Percentiles rank a stretch among this genome's conserved stretches.
Evolutionary conservation across 768 basidiomycete genomes (phyloP).

Genomic region (Hortiboletus campestris): DNA sequence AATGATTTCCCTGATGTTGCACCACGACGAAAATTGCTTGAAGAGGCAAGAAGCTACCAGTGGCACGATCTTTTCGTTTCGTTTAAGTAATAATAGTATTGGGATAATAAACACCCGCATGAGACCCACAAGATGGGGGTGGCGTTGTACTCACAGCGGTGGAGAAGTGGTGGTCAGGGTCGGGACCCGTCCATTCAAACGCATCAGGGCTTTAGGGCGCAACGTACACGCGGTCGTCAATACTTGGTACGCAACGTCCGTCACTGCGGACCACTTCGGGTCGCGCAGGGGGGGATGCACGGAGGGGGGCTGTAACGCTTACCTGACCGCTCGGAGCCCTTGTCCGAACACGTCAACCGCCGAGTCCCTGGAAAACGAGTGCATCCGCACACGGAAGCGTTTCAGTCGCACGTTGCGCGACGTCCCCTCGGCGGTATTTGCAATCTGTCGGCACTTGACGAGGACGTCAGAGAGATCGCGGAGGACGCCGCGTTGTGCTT

Average conservation of each 20-base stretch:
- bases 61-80: slow-evolving; percentile 23
- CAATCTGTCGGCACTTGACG: slow-evolving; percentile 20
- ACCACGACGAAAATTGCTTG: slow-evolving; percentile 35
- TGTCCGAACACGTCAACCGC: slow-evolving; percentile 30
- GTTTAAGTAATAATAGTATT: background rate
- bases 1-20: slow-evolving; percentile 43
- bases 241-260: background rate
- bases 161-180: slow-evolving; percentile 61
- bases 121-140: background rate
- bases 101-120: background rate
- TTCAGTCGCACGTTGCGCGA: slow-evolving; percentile 23
- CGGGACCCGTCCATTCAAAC: slow-evolving; percentile 60
- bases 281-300: background rate
- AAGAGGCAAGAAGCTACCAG: slow-evolving; percentile 25
- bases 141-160: slow-evolving; percentile 45
- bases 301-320: slow-evolving; percentile 11
- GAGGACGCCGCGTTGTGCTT: slow-evolving; percentile 27
- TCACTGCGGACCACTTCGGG: background rate
- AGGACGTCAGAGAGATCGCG: slow-evolving; percentile 27
- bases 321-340: slow-evolving; percentile 38
- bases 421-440: background rate
- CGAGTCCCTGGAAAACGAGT: slow-evolving; percentile 37
- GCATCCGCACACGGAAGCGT: slow-evolving; percentile 35
- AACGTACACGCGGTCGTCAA: background rate
- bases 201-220: slow-evolving; percentile 38